phyloP scores from a whole-genome alignment of 768 basidiomycete genomes.

The Chlorophyllum brunneum region DNA sequence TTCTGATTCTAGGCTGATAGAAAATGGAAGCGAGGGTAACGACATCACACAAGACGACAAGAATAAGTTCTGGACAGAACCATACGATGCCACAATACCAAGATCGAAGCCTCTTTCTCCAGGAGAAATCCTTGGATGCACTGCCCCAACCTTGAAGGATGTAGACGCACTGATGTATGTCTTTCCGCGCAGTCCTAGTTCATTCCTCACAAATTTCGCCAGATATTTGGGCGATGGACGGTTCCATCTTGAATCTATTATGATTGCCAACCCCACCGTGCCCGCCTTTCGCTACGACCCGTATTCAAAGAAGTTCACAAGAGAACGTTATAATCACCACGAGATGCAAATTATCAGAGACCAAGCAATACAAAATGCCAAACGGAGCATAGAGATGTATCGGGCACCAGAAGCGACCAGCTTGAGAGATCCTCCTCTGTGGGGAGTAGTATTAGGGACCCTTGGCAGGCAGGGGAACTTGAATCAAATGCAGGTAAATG shows the following conservation, averaged over 20 bases:
- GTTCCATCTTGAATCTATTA: conserved; percentile 97
- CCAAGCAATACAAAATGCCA: conserved; percentile 72
- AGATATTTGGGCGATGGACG: conserved; percentile 98
- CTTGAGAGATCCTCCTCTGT: conserved; percentile 36
- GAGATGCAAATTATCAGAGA: conserved; percentile 80
- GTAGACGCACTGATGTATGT: conserved; percentile 91
- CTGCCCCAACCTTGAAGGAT: conserved; percentile 73
- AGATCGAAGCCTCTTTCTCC: conserved; percentile 91
- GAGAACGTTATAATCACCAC: conserved; percentile 84
- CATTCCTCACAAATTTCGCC: conserved; percentile 8
- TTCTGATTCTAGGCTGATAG: conserved; percentile 4
- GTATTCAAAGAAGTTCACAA: conserved; percentile 94
- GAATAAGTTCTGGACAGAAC: conserved; percentile 47
- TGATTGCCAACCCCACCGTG: conserved; percentile 96
- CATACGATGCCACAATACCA: conserved; percentile 75
- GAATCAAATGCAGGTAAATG: conserved; percentile 70
- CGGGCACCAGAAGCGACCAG: conserved; percentile 15
- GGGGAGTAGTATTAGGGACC: conserved; percentile 94
- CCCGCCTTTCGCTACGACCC: conserved; percentile 99
- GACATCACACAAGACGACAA: conserved; percentile 1
- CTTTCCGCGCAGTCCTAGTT: conserved; percentile 2
- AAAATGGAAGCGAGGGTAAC: conserved; percentile 10
- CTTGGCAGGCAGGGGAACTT: conserved; percentile 93
- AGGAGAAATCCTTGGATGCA: conserved; percentile 96
- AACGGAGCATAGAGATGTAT: conserved; percentile 49